Evolutionary conservation across 139 green algal species (phyloP).

Genomic region (Chlorella sp.): DNA sequence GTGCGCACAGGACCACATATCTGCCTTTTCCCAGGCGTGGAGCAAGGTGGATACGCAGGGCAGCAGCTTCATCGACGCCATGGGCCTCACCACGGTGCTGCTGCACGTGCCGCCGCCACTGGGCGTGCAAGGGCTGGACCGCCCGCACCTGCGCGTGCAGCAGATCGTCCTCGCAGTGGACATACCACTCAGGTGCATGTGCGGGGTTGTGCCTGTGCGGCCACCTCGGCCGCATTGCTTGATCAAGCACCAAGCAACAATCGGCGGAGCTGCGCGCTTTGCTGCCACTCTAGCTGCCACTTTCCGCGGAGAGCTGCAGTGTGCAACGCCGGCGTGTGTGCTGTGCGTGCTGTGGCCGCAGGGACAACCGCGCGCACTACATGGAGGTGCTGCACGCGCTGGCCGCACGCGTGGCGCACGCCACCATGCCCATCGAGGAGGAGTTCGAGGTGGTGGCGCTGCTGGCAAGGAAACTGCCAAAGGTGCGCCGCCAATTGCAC

Average conservation of each 20-base stretch:
- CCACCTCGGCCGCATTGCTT: no score
- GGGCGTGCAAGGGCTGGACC: conserved; percentile 7
- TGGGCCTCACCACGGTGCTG: conserved; percentile 10
- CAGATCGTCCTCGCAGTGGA: conserved; percentile 30
- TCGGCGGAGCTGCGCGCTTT: no score
- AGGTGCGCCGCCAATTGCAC: neutral
- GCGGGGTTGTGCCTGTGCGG: no score
- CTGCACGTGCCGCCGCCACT: conserved; percentile 3
- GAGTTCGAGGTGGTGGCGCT: neutral
- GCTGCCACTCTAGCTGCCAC: no score
- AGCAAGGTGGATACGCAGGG: neutral
- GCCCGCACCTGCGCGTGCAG: conserved; percentile 5
- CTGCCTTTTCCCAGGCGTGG: neutral
- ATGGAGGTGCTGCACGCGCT: conserved; percentile 1
- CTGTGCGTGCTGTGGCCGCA: no score
- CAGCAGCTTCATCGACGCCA: neutral
- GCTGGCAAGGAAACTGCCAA: neutral
- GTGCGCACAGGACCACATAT: neutral
- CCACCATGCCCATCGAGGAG: neutral
- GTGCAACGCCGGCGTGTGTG: no score
- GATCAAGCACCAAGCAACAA: no score
- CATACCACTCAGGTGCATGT: neutral
- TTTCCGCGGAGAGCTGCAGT: no score
- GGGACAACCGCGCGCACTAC: neutral
- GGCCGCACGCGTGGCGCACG: neutral